These are phyloP conservation scores for Phyllosticta citrichinensis DNA, from an alignment of 2,329 filamentous ascomycete species.

Conservation along the genomic window DNA sequence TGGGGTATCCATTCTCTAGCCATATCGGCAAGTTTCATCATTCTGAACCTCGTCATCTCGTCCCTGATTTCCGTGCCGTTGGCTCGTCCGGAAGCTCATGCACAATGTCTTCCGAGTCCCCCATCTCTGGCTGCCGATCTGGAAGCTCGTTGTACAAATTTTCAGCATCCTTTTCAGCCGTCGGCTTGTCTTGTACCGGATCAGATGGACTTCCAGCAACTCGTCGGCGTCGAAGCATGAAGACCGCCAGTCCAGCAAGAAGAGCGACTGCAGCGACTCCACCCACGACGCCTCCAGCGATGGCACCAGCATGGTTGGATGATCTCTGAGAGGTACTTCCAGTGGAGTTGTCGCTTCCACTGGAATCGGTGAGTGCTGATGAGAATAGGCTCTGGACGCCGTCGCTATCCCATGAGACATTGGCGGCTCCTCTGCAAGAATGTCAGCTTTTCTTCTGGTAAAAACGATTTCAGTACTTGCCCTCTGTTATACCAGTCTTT, in stretches of 20 bases:
- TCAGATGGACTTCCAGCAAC: accelerated
- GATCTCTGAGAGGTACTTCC: neutral
- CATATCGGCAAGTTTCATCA: neutral
- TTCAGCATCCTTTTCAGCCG: neutral
- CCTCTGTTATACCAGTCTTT: neutral
- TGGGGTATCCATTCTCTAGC: neutral
- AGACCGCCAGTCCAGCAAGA: neutral
- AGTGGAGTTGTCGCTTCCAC: neutral
- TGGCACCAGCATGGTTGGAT: neutral
- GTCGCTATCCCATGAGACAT: neutral
- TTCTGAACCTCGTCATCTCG: neutral
- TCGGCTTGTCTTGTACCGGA: neutral
- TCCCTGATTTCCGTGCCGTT: neutral
- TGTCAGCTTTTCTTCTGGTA: no score
- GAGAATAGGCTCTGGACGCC: neutral
- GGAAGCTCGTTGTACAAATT: neutral
- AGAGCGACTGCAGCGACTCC: neutral
- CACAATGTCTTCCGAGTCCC: neutral
- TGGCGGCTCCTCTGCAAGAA: neutral
- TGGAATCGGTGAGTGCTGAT: neutral
- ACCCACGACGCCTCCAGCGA: neutral
- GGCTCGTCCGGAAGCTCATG: neutral
- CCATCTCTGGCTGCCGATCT: neutral
- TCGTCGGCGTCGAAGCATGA: neutral
- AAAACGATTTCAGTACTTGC: neutral